A percentile compares a stretch with the other conserved stretches of the same genome.
These are phyloP conservation scores for Elongisporangium undulatum DNA, from an alignment of 352 stramenopile genomes.

Conservation along the genomic window DNA sequence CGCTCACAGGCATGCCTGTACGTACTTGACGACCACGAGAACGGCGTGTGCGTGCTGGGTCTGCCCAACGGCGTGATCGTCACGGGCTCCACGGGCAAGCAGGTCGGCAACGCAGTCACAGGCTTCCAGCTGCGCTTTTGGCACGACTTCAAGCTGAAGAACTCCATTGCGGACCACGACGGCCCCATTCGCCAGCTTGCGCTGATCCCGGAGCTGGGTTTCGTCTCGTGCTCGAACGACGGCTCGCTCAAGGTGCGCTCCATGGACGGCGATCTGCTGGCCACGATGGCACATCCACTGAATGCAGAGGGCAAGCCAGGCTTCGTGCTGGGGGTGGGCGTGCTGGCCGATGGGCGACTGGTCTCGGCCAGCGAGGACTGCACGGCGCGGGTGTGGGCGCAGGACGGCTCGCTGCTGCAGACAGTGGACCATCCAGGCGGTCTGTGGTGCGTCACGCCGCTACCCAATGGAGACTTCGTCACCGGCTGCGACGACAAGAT, in stretches of 20 bases:
- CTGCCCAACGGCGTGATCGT: constrained; percentile 58
- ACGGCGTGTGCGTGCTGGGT: constrained; percentile 76
- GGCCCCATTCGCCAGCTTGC: constrained; percentile 72
- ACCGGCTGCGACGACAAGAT: constrained; percentile 94
- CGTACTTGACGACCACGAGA: constrained; percentile 65
- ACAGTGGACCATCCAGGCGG: constrained; percentile 81
- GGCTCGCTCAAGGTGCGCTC: constrained; percentile 68
- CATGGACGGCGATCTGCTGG: constrained; percentile 52
- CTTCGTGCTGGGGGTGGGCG: constrained; percentile 70
- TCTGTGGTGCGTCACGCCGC: constrained; percentile 77
- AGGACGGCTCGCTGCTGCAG: constrained; percentile 53
- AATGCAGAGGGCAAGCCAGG: constrained; percentile 81
- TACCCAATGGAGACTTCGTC: constrained; percentile 87
- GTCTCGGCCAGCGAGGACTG: constrained; percentile 84
- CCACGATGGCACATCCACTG: constrained; percentile 67
- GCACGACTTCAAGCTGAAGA: constrained; percentile 40
- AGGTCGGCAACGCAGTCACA: constrained; percentile 71
- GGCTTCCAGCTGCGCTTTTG: constrained; percentile 82
- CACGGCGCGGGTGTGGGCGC: constrained; percentile 69
- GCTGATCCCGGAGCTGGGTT: constrained; percentile 59
- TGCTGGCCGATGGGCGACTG: constrained; percentile 49
- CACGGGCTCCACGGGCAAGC: constrained; percentile 70
- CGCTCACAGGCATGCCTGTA: constrained; percentile 43
- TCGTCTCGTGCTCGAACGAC: constrained; percentile 85
- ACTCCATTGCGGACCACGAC: constrained; percentile 57